Conservation (phyloP, 2,329 filamentous ascomycete species). For the Trichoderma sp. region DNA sequence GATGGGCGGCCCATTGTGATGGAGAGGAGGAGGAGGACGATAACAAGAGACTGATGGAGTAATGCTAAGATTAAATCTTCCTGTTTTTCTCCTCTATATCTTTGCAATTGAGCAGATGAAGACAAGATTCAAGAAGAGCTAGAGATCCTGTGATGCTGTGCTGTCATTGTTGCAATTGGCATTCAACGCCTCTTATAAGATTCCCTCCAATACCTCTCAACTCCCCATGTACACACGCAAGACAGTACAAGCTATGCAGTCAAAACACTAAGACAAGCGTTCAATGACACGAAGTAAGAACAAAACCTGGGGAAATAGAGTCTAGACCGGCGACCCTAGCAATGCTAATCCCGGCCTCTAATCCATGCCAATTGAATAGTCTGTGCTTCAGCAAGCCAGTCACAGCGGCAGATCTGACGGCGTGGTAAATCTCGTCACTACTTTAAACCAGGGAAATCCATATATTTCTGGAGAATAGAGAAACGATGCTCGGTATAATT, state of each 20-base stretch:
- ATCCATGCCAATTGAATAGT: neutral
- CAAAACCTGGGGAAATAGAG: neutral
- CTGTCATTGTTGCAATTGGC: neutral
- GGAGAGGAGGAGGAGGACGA: neutral
- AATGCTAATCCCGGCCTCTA: neutral
- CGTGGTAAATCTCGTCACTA: neutral
- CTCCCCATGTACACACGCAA: neutral
- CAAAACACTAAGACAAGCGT: neutral
- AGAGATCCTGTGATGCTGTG: neutral
- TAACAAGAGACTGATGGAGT: no score
- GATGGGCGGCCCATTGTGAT: conserved; percentile 1
- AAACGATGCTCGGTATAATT: neutral
- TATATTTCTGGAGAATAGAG: neutral
- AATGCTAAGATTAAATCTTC: neutral
- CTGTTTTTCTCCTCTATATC: neutral
- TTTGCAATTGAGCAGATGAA: neutral
- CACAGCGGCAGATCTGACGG: neutral
- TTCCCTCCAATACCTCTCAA: neutral
- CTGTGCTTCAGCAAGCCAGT: neutral
- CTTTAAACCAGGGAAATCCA: neutral
- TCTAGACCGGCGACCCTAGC: neutral
- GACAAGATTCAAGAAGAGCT: neutral
- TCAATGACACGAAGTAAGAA: neutral
- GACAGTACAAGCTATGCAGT: no score
- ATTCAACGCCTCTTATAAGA: neutral